Conservation (phyloP, 2,329 filamentous ascomycete species). For the Phoma sp. region DNA sequence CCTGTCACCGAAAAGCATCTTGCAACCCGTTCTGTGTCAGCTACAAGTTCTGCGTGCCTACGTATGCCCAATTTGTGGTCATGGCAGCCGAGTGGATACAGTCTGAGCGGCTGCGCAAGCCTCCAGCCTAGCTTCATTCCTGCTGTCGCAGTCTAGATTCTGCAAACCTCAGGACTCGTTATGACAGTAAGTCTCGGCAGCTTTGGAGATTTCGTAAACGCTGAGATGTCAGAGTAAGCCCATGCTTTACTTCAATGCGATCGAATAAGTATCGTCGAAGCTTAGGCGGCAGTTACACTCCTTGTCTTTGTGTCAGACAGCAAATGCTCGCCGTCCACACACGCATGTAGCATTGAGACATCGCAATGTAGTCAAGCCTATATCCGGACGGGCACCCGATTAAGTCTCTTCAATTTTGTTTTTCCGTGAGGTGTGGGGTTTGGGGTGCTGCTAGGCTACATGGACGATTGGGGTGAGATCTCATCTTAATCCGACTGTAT, state of each 20-base stretch:
- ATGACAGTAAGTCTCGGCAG: not conserved
- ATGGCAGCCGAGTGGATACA: not conserved
- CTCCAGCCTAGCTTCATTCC: not conserved
- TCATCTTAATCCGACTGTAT: not conserved
- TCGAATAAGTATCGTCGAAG: not conserved
- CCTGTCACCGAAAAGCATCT: too few relatives aligned
- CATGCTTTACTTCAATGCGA: not conserved
- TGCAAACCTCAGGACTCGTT: not conserved
- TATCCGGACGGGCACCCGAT: not conserved
- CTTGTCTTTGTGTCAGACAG: not conserved
- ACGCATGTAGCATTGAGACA: not conserved
- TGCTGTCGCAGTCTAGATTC: not conserved
- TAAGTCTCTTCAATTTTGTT: not conserved
- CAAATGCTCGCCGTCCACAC: not conserved
- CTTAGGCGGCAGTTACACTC: not conserved
- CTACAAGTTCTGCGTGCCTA: not conserved
- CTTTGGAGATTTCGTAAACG: not conserved
- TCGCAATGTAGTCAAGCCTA: not conserved
- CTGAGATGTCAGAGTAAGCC: too few relatives aligned
- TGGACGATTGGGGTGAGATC: not conserved
- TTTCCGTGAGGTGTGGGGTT: not conserved
- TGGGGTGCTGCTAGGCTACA: not conserved
- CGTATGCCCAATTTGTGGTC: not conserved
- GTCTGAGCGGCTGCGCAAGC: not conserved
- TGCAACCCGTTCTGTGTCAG: not conserved